phyloP scores from a whole-genome alignment of 2,329 filamentous ascomycete genomes.

The Neonectria ditissima region DNA sequence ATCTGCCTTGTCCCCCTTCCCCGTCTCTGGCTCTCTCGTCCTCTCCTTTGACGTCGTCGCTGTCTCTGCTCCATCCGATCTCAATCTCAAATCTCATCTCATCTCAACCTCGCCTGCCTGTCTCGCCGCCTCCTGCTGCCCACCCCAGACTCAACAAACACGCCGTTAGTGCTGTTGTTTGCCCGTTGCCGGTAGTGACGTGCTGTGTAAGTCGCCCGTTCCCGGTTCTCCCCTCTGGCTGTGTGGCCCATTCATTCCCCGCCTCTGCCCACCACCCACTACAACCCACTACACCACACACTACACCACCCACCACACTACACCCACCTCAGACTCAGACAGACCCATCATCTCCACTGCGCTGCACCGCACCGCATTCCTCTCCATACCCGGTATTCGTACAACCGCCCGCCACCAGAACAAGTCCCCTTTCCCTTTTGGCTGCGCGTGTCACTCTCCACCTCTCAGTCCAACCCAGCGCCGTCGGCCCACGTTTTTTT shows the following conservation, averaged over 20 bases:
- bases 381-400: background rate
- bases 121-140: background rate
- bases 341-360: background rate
- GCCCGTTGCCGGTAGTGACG: background rate
- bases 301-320: too few relatives aligned
- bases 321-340: too few relatives aligned
- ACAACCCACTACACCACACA: too few relatives aligned
- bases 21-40: background rate
- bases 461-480: background rate
- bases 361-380: background rate
- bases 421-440: background rate
- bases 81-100: background rate
- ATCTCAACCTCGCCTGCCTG: background rate
- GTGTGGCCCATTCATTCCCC: too few relatives aligned
- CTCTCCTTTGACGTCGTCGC: background rate
- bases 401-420: background rate
- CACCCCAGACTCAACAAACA: background rate
- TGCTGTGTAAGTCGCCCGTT: background rate
- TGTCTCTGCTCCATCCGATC: background rate
- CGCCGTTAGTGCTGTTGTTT: background rate
- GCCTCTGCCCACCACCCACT: background rate
- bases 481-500: conserved; percentile 1
- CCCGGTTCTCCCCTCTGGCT: background rate
- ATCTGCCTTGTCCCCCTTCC: background rate
- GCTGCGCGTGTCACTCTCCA: background rate